Conservation (phyloP, 2,329 filamentous ascomycete species). For the Fusarium mangiferae region DNA sequence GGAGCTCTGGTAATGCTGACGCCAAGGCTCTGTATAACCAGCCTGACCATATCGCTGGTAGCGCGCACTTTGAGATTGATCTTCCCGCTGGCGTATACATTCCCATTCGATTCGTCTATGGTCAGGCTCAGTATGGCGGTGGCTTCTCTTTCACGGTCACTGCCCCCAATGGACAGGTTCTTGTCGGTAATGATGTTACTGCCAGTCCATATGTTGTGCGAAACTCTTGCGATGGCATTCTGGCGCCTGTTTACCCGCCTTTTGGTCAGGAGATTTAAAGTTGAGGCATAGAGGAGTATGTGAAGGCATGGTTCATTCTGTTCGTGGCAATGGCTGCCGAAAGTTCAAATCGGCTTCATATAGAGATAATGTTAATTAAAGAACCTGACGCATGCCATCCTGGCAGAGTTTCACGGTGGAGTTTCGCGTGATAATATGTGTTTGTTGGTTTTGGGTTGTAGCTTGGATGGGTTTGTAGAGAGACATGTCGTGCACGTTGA, state of each 20-base stretch:
- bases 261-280: neutral
- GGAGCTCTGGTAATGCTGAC: neutral
- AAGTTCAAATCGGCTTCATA: neutral
- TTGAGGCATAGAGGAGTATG: neutral
- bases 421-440: no score
- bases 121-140: neutral
- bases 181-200: neutral
- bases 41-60: neutral
- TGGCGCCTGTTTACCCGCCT: accelerated
- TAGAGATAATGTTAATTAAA: neutral
- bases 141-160: neutral
- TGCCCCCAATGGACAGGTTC: neutral
- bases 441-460: no score
- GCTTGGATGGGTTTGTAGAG: no score
- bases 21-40: conserved; percentile 8
- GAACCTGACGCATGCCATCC: no score
- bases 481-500: no score
- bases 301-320: neutral
- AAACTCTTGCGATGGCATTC: neutral
- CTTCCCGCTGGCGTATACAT: neutral
- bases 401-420: no score
- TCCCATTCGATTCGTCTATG: neutral
- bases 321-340: neutral
- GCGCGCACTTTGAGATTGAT: accelerated
- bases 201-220: neutral